These are phyloP conservation scores for Pseudoperonospora humuli DNA, from an alignment of 352 stramenopile species.

Conservation along the genomic window DNA sequence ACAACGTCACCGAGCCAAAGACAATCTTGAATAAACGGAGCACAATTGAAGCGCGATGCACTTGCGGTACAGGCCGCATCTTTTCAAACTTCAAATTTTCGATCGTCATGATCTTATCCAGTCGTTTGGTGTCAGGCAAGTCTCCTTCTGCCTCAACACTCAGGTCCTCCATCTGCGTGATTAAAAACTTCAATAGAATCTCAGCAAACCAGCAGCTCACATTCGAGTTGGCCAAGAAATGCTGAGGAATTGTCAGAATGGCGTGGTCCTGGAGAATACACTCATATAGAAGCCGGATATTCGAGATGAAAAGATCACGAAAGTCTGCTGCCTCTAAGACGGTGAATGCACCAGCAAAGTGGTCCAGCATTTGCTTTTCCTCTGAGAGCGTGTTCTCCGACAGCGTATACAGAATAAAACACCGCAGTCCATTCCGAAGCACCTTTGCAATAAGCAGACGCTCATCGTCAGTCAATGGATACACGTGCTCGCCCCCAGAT, in stretches of 20 bases:
- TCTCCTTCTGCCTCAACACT: slow-evolving; percentile 75
- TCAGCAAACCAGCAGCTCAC: slow-evolving; percentile 91
- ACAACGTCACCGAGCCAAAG: slow-evolving; percentile 93
- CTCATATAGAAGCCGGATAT: slow-evolving; percentile 88
- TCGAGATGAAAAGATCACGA: slow-evolving; percentile 82
- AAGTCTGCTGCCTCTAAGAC: slow-evolving; percentile 94
- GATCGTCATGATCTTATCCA: slow-evolving; percentile 71
- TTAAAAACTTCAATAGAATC: slow-evolving; percentile 92
- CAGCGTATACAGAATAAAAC: slow-evolving; percentile 90
- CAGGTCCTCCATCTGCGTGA: slow-evolving; percentile 90
- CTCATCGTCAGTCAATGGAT: slow-evolving; percentile 90
- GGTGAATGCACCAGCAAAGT: slow-evolving; percentile 95
- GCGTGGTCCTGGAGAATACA: slow-evolving; percentile 91
- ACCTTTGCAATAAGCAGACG: slow-evolving; percentile 90
- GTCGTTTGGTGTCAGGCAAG: slow-evolving; percentile 64
- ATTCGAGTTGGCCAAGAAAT: slow-evolving; percentile 92
- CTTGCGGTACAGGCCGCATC: slow-evolving; percentile 61
- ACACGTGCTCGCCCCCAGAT: slow-evolving; percentile 38
- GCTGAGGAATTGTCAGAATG: slow-evolving; percentile 91
- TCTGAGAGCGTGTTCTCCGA: slow-evolving; percentile 82
- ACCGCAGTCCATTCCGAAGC: slow-evolving; percentile 89
- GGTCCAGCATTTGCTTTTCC: slow-evolving; percentile 94
- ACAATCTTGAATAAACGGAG: slow-evolving; percentile 93
- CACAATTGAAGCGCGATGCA: slow-evolving; percentile 81
- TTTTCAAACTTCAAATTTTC: slow-evolving; percentile 67